Evolutionary conservation across 2,329 filamentous ascomycete species (phyloP).

Genomic region (Colletotrichum sidae): DNA sequence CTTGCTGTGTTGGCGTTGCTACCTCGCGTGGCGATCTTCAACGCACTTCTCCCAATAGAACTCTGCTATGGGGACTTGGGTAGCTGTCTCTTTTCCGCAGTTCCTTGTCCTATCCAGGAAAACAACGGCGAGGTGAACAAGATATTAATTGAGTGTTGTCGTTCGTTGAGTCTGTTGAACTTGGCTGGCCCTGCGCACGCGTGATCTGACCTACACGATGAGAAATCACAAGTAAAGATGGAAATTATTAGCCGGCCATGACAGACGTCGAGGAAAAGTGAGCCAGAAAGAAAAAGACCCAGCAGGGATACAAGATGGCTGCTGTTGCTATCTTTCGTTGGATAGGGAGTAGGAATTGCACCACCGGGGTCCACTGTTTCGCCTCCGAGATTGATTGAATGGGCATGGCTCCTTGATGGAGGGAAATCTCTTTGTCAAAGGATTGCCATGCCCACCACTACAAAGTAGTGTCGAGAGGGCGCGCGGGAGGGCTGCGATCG

Average conservation of each 20-base stretch:
- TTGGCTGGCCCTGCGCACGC: too few species aligned
- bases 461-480: not conserved
- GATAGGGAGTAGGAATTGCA: conserved; percentile 16
- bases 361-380: conserved; percentile 27
- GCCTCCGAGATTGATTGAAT: conserved; percentile 7
- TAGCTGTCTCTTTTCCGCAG: too few species aligned
- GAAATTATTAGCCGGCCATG: conserved; percentile 12
- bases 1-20: conserved; percentile 8
- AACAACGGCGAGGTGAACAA: conserved; percentile 3
- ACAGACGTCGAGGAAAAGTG: not conserved
- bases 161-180: too few species aligned
- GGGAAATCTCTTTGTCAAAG: conserved; percentile 10
- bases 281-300: too few species aligned
- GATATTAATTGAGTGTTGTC: conserved; percentile 18
- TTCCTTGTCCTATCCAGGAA: too few species aligned
- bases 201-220: not conserved
- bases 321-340: too few species aligned
- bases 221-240: not conserved
- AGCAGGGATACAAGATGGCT: too few species aligned
- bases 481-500: conserved; percentile 13
- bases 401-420: not conserved
- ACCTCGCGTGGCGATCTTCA: conserved; percentile 8
- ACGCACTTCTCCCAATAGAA: not conserved
- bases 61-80: not conserved
- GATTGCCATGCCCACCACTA: conserved; percentile 5